Evolutionary conservation across 129 eudicot genomes (phyloP).

Genomic region (Flaveria ramosissima): DNA sequence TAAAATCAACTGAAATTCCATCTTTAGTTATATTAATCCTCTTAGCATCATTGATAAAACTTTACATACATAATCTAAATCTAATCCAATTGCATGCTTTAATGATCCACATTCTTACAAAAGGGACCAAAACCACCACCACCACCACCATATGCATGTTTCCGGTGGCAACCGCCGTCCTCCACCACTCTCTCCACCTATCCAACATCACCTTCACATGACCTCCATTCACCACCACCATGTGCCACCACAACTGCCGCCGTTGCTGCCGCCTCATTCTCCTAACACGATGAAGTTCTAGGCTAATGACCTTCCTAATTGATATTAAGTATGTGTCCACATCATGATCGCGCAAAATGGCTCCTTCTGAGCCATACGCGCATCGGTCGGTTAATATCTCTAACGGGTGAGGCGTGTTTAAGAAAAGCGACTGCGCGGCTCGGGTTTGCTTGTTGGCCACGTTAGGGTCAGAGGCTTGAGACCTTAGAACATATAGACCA

Average conservation of each 20-base stretch:
- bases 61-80: constrained; percentile 7
- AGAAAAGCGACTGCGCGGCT: constrained; percentile 57
- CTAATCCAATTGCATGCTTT: constrained; percentile 33
- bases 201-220: constrained; percentile 48
- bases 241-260: constrained; percentile 60
- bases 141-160: constrained; percentile 55
- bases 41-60: not conserved
- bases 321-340: constrained; percentile 64
- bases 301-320: constrained; percentile 65
- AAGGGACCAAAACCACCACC: constrained; percentile 55
- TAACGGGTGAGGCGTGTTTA: constrained; percentile 84
- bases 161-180: constrained; percentile 49
- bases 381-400: constrained; percentile 65
- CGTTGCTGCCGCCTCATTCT: constrained; percentile 47
- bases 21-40: not conserved
- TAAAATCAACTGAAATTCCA: not conserved
- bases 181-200: constrained; percentile 61
- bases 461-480: constrained; percentile 32
- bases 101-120: constrained; percentile 44
- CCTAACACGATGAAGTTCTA: constrained; percentile 56
- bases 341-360: constrained; percentile 78
- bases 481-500: constrained; percentile 63
- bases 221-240: constrained; percentile 37
- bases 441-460: constrained; percentile 57
- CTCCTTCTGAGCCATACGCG: constrained; percentile 67